A percentile compares a stretch with the other conserved stretches of the same genome.
Evolutionary conservation across 75 land plant species (phyloP).

Genomic region (Cupressus sempervirens): DNA sequence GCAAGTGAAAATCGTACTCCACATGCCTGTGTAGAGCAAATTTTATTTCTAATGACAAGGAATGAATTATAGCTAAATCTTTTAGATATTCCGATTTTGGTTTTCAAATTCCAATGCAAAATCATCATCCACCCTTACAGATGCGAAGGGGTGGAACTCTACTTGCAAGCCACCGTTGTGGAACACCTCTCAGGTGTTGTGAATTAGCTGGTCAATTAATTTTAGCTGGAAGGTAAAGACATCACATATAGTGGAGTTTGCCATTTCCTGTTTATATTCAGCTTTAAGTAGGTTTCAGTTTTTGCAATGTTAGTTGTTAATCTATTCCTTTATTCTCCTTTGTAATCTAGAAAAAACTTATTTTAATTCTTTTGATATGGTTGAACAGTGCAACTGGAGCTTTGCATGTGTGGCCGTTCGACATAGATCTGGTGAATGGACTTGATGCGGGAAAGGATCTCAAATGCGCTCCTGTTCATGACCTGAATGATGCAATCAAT

Average conservation of each 20-base stretch:
- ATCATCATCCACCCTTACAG: conserved; percentile 9
- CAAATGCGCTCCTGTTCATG: conserved; percentile 21
- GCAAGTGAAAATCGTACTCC: background rate
- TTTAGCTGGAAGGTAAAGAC: conserved; percentile 40
- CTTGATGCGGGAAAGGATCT: conserved; percentile 10
- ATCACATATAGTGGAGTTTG: conserved; percentile 2
- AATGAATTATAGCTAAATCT: background rate
- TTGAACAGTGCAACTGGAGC: conserved; percentile 27
- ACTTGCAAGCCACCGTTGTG: conserved; percentile 22
- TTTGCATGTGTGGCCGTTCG: conserved; percentile 29
- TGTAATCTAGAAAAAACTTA: background rate
- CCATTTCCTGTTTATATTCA: background rate
- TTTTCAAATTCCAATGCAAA: conserved; percentile 6
- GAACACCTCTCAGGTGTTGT: conserved; percentile 30
- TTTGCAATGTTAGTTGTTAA: background rate
- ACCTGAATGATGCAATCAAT: conserved; percentile 25
- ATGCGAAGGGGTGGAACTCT: conserved; percentile 23
- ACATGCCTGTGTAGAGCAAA: background rate
- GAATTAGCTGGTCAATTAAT: conserved; percentile 27
- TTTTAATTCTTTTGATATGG: conserved; percentile 1
- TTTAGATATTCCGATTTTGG: background rate
- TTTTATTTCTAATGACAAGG: no score
- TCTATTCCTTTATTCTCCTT: background rate
- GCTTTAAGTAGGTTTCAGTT: background rate
- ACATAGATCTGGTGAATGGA: conserved; percentile 2